Percentiles rank a stretch among this genome's conserved stretches.
These are phyloP conservation scores for Colletotrichum sp. DNA, from an alignment of 2,329 filamentous ascomycete species.

Conservation along the genomic window DNA sequence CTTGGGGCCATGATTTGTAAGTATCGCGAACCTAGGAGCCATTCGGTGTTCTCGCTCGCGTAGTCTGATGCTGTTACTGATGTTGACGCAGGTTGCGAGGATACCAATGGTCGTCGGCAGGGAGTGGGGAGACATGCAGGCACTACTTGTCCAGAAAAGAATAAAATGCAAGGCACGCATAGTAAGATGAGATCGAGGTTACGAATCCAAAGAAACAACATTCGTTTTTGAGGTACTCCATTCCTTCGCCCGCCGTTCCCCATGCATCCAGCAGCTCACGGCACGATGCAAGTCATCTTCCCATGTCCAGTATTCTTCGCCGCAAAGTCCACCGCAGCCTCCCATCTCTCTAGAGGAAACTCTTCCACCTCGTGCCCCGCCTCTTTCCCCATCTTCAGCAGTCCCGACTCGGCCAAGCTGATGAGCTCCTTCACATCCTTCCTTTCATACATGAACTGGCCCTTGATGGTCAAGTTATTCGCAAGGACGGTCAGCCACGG, in stretches of 20 bases:
- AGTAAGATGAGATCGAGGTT: too few relatives aligned
- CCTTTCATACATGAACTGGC: conserved; percentile 45
- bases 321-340: conserved; percentile 26
- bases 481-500: neutral
- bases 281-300: neutral
- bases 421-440: conserved; percentile 38
- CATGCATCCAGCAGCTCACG: neutral
- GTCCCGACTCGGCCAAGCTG: conserved; percentile 42
- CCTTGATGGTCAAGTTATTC: conserved; percentile 38
- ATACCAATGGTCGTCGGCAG: neutral
- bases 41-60: neutral
- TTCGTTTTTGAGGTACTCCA: neutral
- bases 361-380: conserved; percentile 31
- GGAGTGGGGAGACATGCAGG: too few relatives aligned
- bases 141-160: too few relatives aligned
- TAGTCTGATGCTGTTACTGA: too few relatives aligned
- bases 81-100: neutral
- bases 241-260: neutral
- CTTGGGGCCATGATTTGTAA: rapidly evolving
- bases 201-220: neutral
- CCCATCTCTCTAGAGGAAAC: conserved; percentile 35
- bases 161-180: too few relatives aligned
- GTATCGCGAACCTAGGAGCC: neutral
- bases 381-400: conserved; percentile 35
- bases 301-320: neutral